Conservation (phyloP, 2,329 filamentous ascomycete species). For the Neofusicoccum laricinum region DNA sequence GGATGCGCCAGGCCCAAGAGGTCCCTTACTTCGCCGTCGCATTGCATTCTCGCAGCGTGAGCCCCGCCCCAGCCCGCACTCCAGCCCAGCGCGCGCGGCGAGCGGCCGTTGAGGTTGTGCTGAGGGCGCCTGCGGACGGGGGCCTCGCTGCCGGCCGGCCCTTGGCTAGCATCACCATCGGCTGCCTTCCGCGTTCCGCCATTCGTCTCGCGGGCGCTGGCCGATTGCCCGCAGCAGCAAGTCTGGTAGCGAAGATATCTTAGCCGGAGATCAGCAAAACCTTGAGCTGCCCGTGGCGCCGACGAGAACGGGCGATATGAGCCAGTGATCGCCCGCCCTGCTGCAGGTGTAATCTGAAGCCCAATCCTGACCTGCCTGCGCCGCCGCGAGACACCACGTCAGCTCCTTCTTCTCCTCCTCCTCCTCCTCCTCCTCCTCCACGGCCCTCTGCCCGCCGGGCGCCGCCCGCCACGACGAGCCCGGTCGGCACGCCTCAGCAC, state of each 20-base stretch:
- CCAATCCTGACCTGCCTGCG: background rate
- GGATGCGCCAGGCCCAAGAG: constrained; percentile 11
- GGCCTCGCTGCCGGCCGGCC: background rate
- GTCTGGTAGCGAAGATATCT: constrained; percentile 14
- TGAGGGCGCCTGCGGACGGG: background rate
- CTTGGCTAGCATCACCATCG: background rate
- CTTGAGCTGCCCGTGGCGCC: constrained; percentile 11
- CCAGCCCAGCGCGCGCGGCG: background rate
- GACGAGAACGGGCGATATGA: constrained; percentile 12
- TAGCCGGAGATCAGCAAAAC: constrained; percentile 15
- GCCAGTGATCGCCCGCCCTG: constrained; percentile 3
- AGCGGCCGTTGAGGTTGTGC: constrained; percentile 1
- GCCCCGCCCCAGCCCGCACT: background rate
- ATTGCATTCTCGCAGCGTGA: constrained; percentile 6
- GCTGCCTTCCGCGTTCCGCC: constrained; percentile 7
- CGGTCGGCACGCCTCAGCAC: background rate
- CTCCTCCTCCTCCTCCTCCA: background rate
- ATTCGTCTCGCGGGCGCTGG: background rate
- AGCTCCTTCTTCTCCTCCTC: background rate
- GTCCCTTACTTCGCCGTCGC: constrained; percentile 15
- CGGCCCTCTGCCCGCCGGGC: background rate
- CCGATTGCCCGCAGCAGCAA: constrained; percentile 5
- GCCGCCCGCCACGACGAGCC: background rate
- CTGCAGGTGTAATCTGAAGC: background rate
- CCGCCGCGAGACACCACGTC: background rate